Base-by-base conservation (phyloP, 2,329 filamentous ascomycete species). In the Myriosclerotinia duriaeana region DNA sequence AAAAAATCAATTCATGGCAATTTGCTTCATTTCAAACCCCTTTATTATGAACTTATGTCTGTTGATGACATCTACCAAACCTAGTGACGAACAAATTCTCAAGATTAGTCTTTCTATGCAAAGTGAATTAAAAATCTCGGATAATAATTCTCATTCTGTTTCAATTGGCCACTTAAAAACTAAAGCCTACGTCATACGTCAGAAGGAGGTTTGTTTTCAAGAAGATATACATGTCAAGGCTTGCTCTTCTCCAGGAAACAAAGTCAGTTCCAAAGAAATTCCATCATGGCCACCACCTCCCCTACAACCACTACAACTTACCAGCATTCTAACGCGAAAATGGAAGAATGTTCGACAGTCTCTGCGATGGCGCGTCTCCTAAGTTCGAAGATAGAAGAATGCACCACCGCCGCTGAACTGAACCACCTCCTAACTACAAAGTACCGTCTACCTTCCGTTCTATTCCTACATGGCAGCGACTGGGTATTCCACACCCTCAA, bases 401-500 rank as follows among this genome's bases (percentile, higher is more conserved):
- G 30, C 30, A 34, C 30, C 30, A 34, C 30, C 30, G 30, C 30
- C 30, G 4, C 20, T n/a, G 44, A 44, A 17, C 14, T 44, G 15
- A 14, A 44, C 42, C 42, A 14, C 42, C 12, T 44, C 42, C 12
- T 44, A 17, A 12, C 14, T 6, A 34, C 30, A 34, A 34, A 34
- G 30, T 34, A 34, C 30, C 30, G 30, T 6, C 15, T 50, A n/a
- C 56, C 56, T 48, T 59, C 56, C 46, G 22, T 17, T 17, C 17
- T 50, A 36, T 61, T 61, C 8, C 20, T 50, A 30, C 42, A 22
- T 50, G 58, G 58, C 7, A 61, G 46, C 26, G 58, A 50, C 14
- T 61, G 58, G 44, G 44, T 61, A 61, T 55, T 36, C 15, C 20
- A 30, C 50, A 7, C 30, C 50, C 30, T 22, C 7, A 15, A 52